These are phyloP conservation scores for Vicia faba DNA, from an alignment of 306 rosid species.

Conservation along the genomic window DNA sequence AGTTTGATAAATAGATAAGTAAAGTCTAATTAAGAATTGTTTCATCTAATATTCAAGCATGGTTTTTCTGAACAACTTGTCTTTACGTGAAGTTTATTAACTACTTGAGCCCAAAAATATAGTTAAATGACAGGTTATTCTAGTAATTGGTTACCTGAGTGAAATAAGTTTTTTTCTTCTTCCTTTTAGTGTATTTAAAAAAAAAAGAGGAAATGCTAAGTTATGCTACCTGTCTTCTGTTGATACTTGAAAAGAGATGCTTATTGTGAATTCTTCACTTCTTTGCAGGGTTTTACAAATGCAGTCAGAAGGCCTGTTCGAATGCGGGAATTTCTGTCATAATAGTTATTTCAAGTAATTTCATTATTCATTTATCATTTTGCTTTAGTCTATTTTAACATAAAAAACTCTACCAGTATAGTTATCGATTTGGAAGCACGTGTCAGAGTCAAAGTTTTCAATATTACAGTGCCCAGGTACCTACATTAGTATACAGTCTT, in stretches of 20 bases:
- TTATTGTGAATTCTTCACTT: slow-evolving; percentile 25
- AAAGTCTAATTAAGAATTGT: too few species aligned
- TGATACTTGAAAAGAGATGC: slow-evolving; percentile 9
- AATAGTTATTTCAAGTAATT: slow-evolving; percentile 29
- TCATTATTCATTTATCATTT: slow-evolving; percentile 6
- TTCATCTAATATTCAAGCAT: too few species aligned
- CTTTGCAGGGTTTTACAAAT: slow-evolving; percentile 82
- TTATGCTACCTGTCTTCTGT: not conserved
- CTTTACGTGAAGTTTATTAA: too few species aligned
- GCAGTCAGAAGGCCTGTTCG: slow-evolving; percentile 94
- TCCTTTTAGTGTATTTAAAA: not conserved
- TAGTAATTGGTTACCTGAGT: not conserved
- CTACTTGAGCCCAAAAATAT: too few species aligned
- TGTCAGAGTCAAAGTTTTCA: not conserved
- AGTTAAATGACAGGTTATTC: not conserved
- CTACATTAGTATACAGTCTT: not conserved
- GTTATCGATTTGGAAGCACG: slow-evolving; percentile 15
- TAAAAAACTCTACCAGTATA: slow-evolving; percentile 1
- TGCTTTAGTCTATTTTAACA: slow-evolving; percentile 2
- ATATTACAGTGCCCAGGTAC: not conserved
- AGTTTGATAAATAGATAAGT: too few species aligned
- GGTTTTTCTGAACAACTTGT: too few species aligned
- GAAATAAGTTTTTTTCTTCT: slow-evolving; percentile 11
- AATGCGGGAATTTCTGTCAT: slow-evolving; percentile 71
- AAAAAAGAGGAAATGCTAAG: not conserved